Evolutionary conservation across 2,329 filamentous ascomycete genomes (phyloP).

Genomic region (Ophiosphaerella narmari): DNA sequence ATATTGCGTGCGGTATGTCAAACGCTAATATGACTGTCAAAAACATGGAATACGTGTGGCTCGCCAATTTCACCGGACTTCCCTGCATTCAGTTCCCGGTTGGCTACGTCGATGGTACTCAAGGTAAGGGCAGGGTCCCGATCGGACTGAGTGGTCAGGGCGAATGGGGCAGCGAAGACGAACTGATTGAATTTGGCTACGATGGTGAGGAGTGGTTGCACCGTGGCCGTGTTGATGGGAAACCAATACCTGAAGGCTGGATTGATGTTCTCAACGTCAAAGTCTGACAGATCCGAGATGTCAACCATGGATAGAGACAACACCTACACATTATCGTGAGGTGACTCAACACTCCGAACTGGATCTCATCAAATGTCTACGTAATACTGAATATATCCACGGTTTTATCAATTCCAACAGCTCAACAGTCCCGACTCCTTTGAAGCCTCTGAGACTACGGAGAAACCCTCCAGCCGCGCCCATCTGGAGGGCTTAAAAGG

Average conservation of each 20-base stretch:
- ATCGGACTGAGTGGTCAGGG: slow-evolving; percentile 60
- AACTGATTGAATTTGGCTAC: slow-evolving; percentile 57
- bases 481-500: too few relatives aligned
- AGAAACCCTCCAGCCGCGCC: too few relatives aligned
- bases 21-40: slow-evolving; percentile 75
- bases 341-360: too few relatives aligned
- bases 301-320: too few relatives aligned
- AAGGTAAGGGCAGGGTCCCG: slow-evolving; percentile 59
- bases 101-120: slow-evolving; percentile 67
- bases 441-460: too few relatives aligned
- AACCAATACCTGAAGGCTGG: slow-evolving; percentile 43
- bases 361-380: too few relatives aligned
- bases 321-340: too few relatives aligned
- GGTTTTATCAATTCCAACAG: too few relatives aligned
- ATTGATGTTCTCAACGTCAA: slow-evolving; percentile 43
- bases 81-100: slow-evolving; percentile 77
- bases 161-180: slow-evolving; percentile 60
- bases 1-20: slow-evolving; percentile 66
- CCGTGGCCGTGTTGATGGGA: slow-evolving; percentile 41
- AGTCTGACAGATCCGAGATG: too few relatives aligned
- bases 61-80: slow-evolving; percentile 80
- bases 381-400: too few relatives aligned
- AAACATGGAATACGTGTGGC: slow-evolving; percentile 84
- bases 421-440: too few relatives aligned
- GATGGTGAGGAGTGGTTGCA: slow-evolving; percentile 57